A percentile compares a stretch with the other conserved stretches of the same genome.
Conservation (phyloP, 2,329 filamentous ascomycete genomes). For the Aspergillus floridensis region DNA sequence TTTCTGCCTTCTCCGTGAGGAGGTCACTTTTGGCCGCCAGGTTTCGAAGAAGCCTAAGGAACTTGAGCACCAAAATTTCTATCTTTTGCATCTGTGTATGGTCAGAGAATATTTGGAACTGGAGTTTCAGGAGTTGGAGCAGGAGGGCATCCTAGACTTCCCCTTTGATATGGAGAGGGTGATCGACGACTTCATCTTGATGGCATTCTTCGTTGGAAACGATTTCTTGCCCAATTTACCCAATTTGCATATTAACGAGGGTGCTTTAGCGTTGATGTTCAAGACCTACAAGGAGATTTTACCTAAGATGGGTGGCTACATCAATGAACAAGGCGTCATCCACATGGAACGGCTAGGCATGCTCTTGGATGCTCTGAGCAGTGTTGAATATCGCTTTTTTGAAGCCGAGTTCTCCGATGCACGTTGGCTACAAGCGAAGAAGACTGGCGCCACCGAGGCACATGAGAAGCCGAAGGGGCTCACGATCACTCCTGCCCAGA, state of each 20-base stretch:
- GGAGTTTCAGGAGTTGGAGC: constrained; percentile 90
- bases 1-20: constrained; percentile 93
- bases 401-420: constrained; percentile 85
- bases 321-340: constrained; percentile 92
- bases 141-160: constrained; percentile 68
- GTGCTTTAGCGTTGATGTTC: constrained; percentile 95
- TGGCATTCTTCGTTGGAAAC: constrained; percentile 99
- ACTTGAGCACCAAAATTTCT: constrained; percentile 98
- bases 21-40: constrained; percentile 92
- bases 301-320: constrained; percentile 84
- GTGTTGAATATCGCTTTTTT: constrained; percentile 90
- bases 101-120: constrained; percentile 95
- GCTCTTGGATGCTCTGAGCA: constrained; percentile 77
- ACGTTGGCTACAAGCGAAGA: constrained; percentile 88
- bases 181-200: constrained; percentile 98
- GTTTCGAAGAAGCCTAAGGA: constrained; percentile 90
- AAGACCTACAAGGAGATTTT: constrained; percentile 89
- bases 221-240: constrained; percentile 98
- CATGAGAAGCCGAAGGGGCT: constrained; percentile 60
- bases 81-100: constrained; percentile 93
- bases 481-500: constrained; percentile 75
- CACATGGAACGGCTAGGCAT: constrained; percentile 76
- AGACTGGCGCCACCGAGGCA: constrained; percentile 63
- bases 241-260: constrained; percentile 96
- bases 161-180: constrained; percentile 90